These are phyloP conservation scores for Lanmaoa rubissima DNA, from an alignment of 768 basidiomycete genomes.

Conservation along the genomic window DNA sequence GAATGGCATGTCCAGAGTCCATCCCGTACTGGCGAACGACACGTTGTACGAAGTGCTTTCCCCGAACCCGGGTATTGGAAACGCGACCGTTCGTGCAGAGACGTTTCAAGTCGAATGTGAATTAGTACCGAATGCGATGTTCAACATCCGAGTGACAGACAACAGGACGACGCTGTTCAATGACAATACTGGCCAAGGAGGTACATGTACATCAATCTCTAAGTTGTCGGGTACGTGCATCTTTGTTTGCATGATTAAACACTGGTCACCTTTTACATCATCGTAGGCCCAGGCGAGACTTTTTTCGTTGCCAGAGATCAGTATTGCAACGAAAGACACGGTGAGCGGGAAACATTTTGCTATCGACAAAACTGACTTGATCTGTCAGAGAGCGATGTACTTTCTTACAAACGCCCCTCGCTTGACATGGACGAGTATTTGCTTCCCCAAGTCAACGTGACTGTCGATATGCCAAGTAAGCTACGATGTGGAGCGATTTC, in stretches of 20 bases:
- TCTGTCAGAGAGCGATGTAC: neutral
- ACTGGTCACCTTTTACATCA: neutral
- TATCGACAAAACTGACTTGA: neutral
- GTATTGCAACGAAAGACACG: neutral
- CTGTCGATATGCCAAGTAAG: neutral
- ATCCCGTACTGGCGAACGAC: neutral
- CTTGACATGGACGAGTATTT: neutral
- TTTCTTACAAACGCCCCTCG: neutral
- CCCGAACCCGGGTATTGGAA: neutral
- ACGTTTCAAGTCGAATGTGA: neutral
- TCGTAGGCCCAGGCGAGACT: neutral
- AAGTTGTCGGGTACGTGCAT: neutral
- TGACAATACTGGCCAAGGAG: neutral
- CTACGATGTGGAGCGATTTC: neutral
- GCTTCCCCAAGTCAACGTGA: neutral
- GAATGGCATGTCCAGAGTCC: no score
- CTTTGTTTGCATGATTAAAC: neutral
- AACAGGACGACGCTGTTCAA: neutral
- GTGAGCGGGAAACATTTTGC: neutral
- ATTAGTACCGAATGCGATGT: neutral
- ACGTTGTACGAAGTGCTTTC: neutral
- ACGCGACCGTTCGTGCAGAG: neutral
- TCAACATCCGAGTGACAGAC: neutral
- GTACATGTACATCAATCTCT: neutral
- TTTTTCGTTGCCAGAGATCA: neutral